phyloP scores from a whole-genome alignment of 2,329 filamentous ascomycete genomes.

The Aureobasidium sp. region DNA sequence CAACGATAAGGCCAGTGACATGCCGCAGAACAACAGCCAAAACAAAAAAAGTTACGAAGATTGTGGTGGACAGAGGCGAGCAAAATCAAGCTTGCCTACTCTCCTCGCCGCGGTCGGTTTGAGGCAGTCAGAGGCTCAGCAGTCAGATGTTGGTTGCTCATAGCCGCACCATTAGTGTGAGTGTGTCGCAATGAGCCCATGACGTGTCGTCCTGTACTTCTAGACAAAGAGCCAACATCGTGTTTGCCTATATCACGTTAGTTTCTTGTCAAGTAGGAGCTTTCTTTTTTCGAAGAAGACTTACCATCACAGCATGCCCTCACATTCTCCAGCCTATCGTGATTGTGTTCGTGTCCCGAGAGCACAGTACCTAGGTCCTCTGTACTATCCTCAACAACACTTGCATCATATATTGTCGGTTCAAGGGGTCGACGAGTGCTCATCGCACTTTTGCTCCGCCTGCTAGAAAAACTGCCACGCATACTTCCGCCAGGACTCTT shows the following conservation, averaged over 20 bases:
- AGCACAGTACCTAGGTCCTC: slow-evolving; percentile 76
- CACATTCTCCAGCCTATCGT: slow-evolving; percentile 84
- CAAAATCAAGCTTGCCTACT: not conserved
- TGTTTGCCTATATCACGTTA: slow-evolving; percentile 35
- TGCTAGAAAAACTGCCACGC: slow-evolving; percentile 41
- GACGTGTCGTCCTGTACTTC: slow-evolving; percentile 6
- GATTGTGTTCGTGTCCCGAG: slow-evolving; percentile 61
- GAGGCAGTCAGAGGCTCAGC: not conserved
- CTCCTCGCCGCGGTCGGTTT: not conserved
- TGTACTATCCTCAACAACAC: slow-evolving; percentile 58
- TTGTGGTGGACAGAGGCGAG: not conserved
- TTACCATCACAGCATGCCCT: slow-evolving; percentile 94
- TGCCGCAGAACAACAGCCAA: not conserved
- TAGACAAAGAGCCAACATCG: slow-evolving; percentile 39
- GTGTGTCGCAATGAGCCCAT: slow-evolving; percentile 4
- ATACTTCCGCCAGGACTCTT: slow-evolving; percentile 25
- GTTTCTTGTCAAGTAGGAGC: not conserved
- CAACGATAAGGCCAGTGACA: not conserved
- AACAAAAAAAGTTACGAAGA: not conserved
- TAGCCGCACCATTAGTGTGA: not conserved
- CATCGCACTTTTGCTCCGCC: slow-evolving; percentile 31
- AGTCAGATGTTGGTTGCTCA: not conserved
- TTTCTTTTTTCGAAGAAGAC: slow-evolving; percentile 24
- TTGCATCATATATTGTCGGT: slow-evolving; percentile 40
- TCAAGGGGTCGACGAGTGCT: slow-evolving; percentile 19